Conservation (phyloP, 1,284 basidiomycete species). For the Moniliella sp. region DNA sequence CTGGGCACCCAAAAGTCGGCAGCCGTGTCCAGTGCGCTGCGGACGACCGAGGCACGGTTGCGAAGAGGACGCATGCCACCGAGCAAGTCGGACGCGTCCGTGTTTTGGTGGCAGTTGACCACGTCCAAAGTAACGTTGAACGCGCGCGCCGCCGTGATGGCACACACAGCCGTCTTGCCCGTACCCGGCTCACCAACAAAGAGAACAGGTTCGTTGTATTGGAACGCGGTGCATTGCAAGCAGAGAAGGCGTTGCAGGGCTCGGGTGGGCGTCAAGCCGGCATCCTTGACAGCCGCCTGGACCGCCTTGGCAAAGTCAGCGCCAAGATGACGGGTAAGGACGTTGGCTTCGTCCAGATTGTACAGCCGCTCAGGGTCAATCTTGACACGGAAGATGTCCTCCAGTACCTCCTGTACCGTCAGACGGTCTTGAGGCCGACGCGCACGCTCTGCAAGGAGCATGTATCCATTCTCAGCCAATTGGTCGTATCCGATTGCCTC, state of each 20-base stretch:
- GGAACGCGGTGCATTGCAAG: constrained; percentile 58
- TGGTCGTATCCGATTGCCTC: constrained; percentile 67
- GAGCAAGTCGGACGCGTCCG: constrained; percentile 91
- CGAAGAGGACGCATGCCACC: constrained; percentile 82
- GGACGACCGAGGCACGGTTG: constrained; percentile 41
- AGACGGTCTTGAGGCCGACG: constrained; percentile 62
- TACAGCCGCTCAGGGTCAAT: constrained; percentile 47
- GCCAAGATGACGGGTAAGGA: constrained; percentile 13
- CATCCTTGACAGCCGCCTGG: constrained; percentile 25
- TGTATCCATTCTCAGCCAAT: constrained; percentile 85
- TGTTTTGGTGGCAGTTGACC: constrained; percentile 94
- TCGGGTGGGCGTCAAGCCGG: constrained; percentile 39
- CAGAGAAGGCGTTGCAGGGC: constrained; percentile 45
- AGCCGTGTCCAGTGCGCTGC: constrained; percentile 35
- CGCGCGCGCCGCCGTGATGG: constrained; percentile 54
- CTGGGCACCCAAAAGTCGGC: no score
- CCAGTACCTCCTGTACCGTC: constrained; percentile 76
- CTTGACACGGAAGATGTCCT: constrained; percentile 66
- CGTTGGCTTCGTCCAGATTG: constrained; percentile 36
- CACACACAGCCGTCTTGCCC: constrained; percentile 91
- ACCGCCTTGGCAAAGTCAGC: constrained; percentile 6
- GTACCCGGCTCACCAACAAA: constrained; percentile 96
- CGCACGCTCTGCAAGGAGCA: constrained; percentile 82
- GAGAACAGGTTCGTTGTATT: constrained; percentile 78
- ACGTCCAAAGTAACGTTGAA: constrained; percentile 47